Evolutionary conservation across 176 grass and related monocot genomes (phyloP), one percentile per base, ranked within the genome.

Genomic region (Secale cereale): DNA sequence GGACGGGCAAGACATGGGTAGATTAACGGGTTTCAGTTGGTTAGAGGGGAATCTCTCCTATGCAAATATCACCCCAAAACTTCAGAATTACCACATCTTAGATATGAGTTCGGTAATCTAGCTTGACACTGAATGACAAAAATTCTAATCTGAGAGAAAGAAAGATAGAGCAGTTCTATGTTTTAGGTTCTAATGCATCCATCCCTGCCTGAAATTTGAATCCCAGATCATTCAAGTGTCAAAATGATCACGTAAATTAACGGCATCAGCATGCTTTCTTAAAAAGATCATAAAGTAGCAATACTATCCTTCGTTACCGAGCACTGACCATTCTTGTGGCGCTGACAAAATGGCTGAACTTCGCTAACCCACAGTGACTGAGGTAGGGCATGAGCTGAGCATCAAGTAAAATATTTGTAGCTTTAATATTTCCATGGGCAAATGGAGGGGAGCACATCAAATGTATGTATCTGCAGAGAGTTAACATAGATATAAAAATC

Each of bases 341-440:
- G 72, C 85, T 77, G 80, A 90, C 66, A 90, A 97, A 90, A 80
- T 91, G 91, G 74, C 85, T 86, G 87, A 97, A 79, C 68, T 82
- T 90, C 69, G 75, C 79, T 83, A 98, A 89, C 25, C 96, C 93
- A 37, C 89, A 86, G 81, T 98, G 93, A 83, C 91, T 92, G 70
- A 98, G 83, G 79, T 87, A 94, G 65, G 96, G 96, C 88, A 94
- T 91, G 48, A 95, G 88, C 83, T 98, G 89, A 85, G 92, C 91
- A 86, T 98, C 96, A 40, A 98, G 93, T 65, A 98, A 90, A 90
- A 98, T 91, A 87, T 98, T 98, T 86, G 80, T 84, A 29, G 96
- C 79, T 86, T 94, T 95, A 72, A 98, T 91, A 82, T 98, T 98
- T 88, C 91, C 94, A 87, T 98, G 96, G 69, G 82, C 78, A 81